Evolutionary conservation across 2,329 filamentous ascomycete genomes (phyloP).

Genomic region (Aureobasidium subglaciale): DNA sequence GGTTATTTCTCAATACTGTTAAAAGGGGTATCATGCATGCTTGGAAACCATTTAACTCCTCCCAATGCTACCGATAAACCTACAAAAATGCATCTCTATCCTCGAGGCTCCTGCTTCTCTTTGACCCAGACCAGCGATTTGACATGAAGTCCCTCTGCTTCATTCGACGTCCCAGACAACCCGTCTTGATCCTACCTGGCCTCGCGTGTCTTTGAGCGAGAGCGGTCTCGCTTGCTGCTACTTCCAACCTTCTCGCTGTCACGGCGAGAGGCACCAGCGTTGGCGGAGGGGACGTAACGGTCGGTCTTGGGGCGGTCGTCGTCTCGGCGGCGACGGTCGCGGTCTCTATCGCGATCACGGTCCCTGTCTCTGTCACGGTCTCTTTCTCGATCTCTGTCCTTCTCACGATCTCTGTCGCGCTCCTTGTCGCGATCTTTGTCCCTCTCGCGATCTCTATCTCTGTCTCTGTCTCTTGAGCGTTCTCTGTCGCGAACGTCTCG

Average conservation of each 20-base stretch:
- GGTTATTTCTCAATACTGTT: too few species aligned
- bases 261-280: background rate
- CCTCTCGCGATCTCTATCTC: conserved; percentile 19
- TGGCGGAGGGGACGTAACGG: conserved; percentile 4
- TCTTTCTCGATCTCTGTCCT: conserved; percentile 30
- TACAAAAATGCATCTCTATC: too few species aligned
- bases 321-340: conserved; percentile 17
- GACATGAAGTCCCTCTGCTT: too few species aligned
- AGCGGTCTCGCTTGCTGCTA: conserved; percentile 3
- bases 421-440: conserved; percentile 21
- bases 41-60: too few species aligned
- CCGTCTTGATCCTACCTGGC: background rate
- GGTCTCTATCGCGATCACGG: conserved; percentile 24
- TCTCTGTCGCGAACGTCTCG: conserved; percentile 12
- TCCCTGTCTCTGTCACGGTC: conserved; percentile 31
- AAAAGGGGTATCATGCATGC: too few species aligned
- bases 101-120: too few species aligned
- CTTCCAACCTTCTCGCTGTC: conserved; percentile 6
- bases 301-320: conserved; percentile 1
- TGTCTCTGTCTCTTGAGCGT: conserved; percentile 19
- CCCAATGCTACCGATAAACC: too few species aligned
- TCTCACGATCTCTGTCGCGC: conserved; percentile 25
- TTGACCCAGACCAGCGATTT: too few species aligned
- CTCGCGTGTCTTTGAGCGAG: conserved; percentile 1
- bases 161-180: background rate